Percentiles rank a stretch among this genome's conserved stretches.
These are phyloP conservation scores for Lotus japonicus DNA, from an alignment of 306 rosid genomes.

Conservation along the genomic window DNA sequence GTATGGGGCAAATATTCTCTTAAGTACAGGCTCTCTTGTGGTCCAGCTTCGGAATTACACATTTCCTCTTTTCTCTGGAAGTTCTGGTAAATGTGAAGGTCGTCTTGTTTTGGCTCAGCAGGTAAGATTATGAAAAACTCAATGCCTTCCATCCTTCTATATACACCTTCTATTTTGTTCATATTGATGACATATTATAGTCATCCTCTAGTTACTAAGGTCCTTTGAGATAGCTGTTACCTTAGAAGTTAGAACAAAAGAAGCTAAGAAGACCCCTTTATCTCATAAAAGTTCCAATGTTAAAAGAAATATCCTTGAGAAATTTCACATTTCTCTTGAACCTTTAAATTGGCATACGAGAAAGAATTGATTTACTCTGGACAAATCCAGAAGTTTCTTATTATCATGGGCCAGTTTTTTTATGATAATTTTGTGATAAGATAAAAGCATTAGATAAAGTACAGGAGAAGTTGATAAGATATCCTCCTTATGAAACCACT, in stretches of 20 bases:
- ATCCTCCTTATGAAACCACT: too few species aligned
- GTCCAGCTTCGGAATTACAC: slow-evolving; percentile 76
- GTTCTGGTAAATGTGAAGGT: slow-evolving; percentile 81
- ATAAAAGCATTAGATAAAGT: too few species aligned
- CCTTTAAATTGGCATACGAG: background rate
- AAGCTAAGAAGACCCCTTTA: background rate
- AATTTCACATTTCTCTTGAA: background rate
- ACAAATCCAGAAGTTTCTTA: background rate
- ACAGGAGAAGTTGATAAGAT: too few species aligned
- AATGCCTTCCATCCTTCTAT: slow-evolving; percentile 6
- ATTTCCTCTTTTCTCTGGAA: slow-evolving; percentile 79
- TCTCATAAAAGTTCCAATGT: background rate
- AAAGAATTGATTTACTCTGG: background rate
- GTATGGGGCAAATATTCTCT: slow-evolving; percentile 73
- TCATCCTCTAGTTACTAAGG: background rate
- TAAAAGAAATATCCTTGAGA: background rate
- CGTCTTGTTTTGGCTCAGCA: slow-evolving; percentile 87
- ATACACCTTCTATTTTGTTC: slow-evolving; percentile 2
- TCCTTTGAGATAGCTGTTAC: background rate
- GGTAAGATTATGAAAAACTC: slow-evolving; percentile 39
- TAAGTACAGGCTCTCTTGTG: slow-evolving; percentile 62
- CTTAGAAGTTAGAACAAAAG: background rate
- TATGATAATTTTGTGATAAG: too few species aligned
- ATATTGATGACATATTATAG: slow-evolving; percentile 1
- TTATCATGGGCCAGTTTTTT: background rate